Evolutionary conservation across 768 basidiomycete species (phyloP), one percentile per base, ranked within the genome.

Genomic region (Phlebiopsis flavidoalba): DNA sequence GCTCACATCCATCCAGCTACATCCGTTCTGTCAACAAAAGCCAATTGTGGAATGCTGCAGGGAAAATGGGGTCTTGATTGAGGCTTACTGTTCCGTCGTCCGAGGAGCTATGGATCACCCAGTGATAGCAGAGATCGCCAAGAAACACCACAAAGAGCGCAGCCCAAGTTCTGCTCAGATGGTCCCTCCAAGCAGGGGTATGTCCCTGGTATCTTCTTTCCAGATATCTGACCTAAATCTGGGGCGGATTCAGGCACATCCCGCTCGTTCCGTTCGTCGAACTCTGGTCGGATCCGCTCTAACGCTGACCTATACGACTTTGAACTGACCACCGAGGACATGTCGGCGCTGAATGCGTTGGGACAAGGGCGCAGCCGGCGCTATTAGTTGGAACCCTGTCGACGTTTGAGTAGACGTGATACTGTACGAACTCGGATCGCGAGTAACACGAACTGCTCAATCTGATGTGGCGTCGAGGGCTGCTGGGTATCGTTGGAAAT

Each of bases 171-270:
- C 80, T 97, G 15, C 75, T 97, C 59, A 83, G 95, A 22, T 97
- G 94, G 92, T 95, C 93, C 31, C 75, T 98, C 40, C 95, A 97
- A 71, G 83, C 80, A n/a, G 66, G 86, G 85, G 88, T 89, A 66
- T 48, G 82, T 74, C 58, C 50, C 12, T 37, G 2, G 19, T 26
- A 5, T 21, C n/a, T 15, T 15, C 2, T 48, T 26, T 49, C 35
- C 5, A 26, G 47, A 40, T 19, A 50, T 31, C 15, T 21, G 15
- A 47, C 35, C 45, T n/a, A n/a, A 26, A 43, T 54, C 19, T n/a
- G 26, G 14, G 33, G 19, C 21, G 21, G 12, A 26, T 11, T 12
- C 60, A 94, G 93, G 17, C 91, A 83, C 65, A 80, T 92, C 0
- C 90, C 91, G 0, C 81, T 98, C 8, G 91, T 93, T n/a, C 1